Evolutionary conservation across 495 filamentous ascomycete species (phyloP), one percentile per base, ranked within the genome.

Genomic region (Penicillium dipodomyicola): DNA sequence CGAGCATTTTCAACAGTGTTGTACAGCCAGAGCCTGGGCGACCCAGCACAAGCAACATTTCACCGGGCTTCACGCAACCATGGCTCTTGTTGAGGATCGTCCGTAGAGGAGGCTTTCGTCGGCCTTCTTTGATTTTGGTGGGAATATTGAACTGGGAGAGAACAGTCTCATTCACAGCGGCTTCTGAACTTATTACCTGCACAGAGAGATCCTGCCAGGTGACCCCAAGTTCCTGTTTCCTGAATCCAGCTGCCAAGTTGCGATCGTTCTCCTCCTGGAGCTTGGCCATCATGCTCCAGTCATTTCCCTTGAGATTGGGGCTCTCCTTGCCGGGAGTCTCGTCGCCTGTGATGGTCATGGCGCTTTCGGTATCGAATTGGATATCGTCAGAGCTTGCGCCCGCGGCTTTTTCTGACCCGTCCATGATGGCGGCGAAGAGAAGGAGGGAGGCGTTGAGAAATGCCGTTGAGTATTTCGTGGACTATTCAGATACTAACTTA

Each of bases 1-100:
- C 72, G 4, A 91, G 77, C 42, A 85, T 81, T 67, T 89, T 89
- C 14, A 91, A 57, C 11, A 80, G 49, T 7, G 77, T 80, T 4
- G 70, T 73, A 44, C 76, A 80, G 17, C 77, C 77, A 3, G 70
- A 70, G 2, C 77, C 77, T 0, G 77, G 77, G 5, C 77, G 61
- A 5, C 77, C 77, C 11, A 80, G 64, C 4, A 80, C 77, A 2
- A 80, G 58, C 23, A 78, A 60, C 70, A 80, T 74, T 58, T 79
- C 76, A 7, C 77, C 77, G 5, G 82, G 82, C 58, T 81, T 81
- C 2, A 92, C 77, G 35, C 70, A 75, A 17, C 75, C 75, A 66
- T 77, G 72, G 44, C 70, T 74, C 52, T 77, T 68, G 27, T 69
- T 58, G 3, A 77, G 58, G 30, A 79, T 77, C 0, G 65, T 66